Conservation (phyloP, 805 yeast genomes). For the Myxozyma udenii region DNA sequence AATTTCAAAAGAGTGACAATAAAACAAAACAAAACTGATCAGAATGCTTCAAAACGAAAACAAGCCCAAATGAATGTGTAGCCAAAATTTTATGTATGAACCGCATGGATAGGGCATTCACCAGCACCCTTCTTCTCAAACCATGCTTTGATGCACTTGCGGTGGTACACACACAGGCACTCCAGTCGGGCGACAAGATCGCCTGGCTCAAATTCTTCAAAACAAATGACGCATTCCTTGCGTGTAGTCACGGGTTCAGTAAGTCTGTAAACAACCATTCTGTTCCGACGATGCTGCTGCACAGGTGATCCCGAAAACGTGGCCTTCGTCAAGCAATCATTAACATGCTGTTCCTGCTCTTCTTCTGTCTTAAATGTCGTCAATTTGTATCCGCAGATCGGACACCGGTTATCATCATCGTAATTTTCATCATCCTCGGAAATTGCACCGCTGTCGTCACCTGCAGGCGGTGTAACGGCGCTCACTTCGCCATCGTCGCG, state of each 20-base stretch:
- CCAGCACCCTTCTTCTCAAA: constrained; percentile 79
- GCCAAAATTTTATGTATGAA: constrained; percentile 37
- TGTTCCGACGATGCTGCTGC: constrained; percentile 55
- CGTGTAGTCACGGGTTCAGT: constrained; percentile 43
- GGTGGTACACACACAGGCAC: constrained; percentile 92
- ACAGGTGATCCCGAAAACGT: constrained; percentile 64
- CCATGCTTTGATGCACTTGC: constrained; percentile 88
- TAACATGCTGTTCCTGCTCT: constrained; percentile 64
- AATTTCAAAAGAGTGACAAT: too few relatives aligned
- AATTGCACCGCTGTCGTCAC: constrained; percentile 5
- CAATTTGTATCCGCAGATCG: constrained; percentile 40
- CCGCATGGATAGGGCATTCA: constrained; percentile 79
- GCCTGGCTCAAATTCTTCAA: constrained; percentile 82
- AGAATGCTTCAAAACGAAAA: too few relatives aligned
- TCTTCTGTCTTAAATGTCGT: constrained; percentile 33
- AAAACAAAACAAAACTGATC: too few relatives aligned
- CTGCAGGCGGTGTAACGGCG: neutral
- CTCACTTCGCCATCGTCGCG: neutral
- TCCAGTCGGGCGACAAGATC: constrained; percentile 89
- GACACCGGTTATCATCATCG: constrained; percentile 41
- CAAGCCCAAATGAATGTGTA: neutral
- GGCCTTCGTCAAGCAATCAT: constrained; percentile 57
- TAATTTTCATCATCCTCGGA: constrained; percentile 8
- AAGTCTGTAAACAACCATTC: constrained; percentile 76
- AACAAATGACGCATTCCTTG: constrained; percentile 88